Conservation (phyloP, 495 filamentous ascomycete species). For the Baudoinia panamericana region DNA sequence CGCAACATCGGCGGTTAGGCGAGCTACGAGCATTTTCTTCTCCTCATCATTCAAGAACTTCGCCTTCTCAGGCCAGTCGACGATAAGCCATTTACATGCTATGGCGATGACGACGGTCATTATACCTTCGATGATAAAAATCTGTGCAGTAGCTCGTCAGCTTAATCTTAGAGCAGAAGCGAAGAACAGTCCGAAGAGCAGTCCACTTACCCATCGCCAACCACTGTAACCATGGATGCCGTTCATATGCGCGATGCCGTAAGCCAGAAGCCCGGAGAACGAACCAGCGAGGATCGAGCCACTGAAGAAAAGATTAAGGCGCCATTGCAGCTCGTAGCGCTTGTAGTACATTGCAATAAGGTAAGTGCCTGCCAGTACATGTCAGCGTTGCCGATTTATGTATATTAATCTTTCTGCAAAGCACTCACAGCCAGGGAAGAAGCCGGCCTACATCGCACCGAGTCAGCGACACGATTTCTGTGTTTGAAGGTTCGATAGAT, state of each 20-base stretch:
- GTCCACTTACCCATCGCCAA: constrained; percentile 28
- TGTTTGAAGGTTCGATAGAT: too few species aligned
- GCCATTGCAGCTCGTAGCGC: constrained; percentile 46
- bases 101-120: constrained; percentile 33
- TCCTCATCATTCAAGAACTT: constrained; percentile 31
- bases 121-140: constrained; percentile 25
- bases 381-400: too few species aligned
- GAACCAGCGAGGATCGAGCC: constrained; percentile 45
- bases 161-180: neutral
- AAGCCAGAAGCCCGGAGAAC: constrained; percentile 51
- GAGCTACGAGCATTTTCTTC: constrained; percentile 31
- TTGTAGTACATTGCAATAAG: constrained; percentile 47
- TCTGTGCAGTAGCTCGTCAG: constrained; percentile 2
- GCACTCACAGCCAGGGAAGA: constrained; percentile 24
- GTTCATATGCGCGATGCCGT: constrained; percentile 42
- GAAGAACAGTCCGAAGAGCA: neutral
- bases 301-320: constrained; percentile 46
- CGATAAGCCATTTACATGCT: constrained; percentile 30
- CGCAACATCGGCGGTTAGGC: constrained; percentile 26
- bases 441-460: too few species aligned
- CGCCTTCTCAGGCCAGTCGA: constrained; percentile 33
- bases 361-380: constrained; percentile 13
- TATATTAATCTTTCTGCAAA: too few species aligned
- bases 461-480: too few species aligned
- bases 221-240: constrained; percentile 34